A percentile compares a stretch with the other conserved stretches of the same genome.
These are phyloP conservation scores for Radiomyces spectabilis DNA, from an alignment of 192 early-diverging fungal species.

Conservation along the genomic window DNA sequence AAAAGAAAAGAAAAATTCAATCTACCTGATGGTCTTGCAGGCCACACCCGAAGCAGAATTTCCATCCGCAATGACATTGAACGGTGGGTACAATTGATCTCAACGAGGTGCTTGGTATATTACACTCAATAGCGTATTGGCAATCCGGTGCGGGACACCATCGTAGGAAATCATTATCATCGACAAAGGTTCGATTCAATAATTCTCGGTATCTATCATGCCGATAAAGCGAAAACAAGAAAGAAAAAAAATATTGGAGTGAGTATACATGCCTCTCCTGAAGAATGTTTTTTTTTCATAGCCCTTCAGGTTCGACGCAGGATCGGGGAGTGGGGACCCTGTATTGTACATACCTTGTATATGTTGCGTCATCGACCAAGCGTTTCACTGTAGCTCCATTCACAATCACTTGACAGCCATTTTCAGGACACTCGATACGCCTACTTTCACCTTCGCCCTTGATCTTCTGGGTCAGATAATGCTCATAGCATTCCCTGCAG, in stretches of 20 bases:
- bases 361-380: constrained; percentile 48
- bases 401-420: constrained; percentile 73
- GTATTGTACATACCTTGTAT: constrained; percentile 53
- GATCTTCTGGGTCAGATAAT: constrained; percentile 83
- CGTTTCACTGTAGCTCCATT: constrained; percentile 74
- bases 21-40: constrained; percentile 64
- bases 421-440: constrained; percentile 76
- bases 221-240: no score
- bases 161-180: constrained; percentile 69
- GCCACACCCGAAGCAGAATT: constrained; percentile 93
- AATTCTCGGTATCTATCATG: constrained; percentile 69
- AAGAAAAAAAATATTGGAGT: no score
- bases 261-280: no score
- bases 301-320: no score
- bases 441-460: constrained; percentile 82
- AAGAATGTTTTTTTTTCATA: no score
- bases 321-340: no score
- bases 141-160: constrained; percentile 98
- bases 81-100: constrained; percentile 80
- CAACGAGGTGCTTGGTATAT: constrained; percentile 61
- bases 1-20: not conserved
- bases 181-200: constrained; percentile 87
- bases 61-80: constrained; percentile 65
- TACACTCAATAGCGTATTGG: constrained; percentile 90
- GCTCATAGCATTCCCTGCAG: constrained; percentile 79